phyloP scores from a whole-genome alignment of 176 grass and related monocot genomes.

The Aegilops longissima region DNA sequence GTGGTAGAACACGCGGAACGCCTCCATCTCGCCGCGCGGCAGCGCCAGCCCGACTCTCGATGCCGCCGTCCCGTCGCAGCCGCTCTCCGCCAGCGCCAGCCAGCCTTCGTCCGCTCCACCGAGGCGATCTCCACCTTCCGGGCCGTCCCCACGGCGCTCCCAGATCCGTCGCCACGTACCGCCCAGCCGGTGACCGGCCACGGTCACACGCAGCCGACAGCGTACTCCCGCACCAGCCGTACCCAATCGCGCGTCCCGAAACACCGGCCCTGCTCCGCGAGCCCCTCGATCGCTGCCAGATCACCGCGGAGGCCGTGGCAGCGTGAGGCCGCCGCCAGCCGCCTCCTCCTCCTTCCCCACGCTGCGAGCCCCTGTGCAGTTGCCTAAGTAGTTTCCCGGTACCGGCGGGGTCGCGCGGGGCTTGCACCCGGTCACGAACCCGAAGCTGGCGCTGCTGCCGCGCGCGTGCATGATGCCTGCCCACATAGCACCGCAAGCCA shows the following conservation, averaged over 20 bases:
- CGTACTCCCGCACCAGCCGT: conserved; percentile 44
- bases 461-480: conserved; percentile 56
- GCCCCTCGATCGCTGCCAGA: conserved; percentile 60
- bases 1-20: conserved; percentile 43
- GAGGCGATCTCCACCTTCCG: conserved; percentile 67
- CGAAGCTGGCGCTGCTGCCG: conserved; percentile 1
- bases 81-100: conserved; percentile 52
- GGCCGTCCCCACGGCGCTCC: conserved; percentile 46
- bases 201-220: conserved; percentile 61
- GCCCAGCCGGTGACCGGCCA: conserved; percentile 64
- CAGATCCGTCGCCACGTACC: conserved; percentile 56
- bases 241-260: conserved; percentile 60
- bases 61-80: conserved; percentile 61
- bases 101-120: conserved; percentile 73
- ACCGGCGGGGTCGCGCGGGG: conserved; percentile 43
- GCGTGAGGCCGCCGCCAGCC: conserved; percentile 28
- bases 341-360: conserved; percentile 24
- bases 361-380: conserved; percentile 59
- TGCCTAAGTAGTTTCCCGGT: conserved; percentile 64
- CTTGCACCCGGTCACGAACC: conserved; percentile 78
- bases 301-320: conserved; percentile 31
- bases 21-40: conserved; percentile 55
- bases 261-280: conserved; percentile 43
- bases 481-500: conserved; percentile 75
- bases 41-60: conserved; percentile 81